Evolutionary conservation across 768 basidiomycete species (phyloP).

Genomic region (Mycena galericulata): DNA sequence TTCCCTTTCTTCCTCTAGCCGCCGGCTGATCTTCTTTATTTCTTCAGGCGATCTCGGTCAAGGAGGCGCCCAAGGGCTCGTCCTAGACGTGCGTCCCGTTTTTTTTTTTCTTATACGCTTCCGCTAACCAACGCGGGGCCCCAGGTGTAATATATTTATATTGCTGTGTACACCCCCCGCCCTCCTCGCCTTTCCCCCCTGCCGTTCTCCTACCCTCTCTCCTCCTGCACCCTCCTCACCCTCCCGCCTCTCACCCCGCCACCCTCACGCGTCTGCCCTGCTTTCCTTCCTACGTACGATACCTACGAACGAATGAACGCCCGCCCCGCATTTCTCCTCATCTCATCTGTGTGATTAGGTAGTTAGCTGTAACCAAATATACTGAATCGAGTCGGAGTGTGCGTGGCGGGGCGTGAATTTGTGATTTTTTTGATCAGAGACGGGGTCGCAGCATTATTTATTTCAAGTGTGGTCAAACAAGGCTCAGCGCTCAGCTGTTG

Average conservation of each 20-base stretch:
- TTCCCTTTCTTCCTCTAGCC: no score
- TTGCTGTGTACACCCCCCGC: no score
- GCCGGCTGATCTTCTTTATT: constrained; percentile 3
- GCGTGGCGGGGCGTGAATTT: not conserved
- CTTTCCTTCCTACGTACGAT: no score
- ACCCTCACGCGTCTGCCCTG: no score
- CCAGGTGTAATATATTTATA: no score
- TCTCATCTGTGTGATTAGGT: constrained; percentile 34
- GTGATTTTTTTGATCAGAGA: no score
- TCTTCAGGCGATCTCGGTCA: constrained; percentile 72
- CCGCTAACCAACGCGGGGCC: no score
- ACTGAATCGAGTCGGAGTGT: constrained; percentile 29
- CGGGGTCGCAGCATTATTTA: no score
- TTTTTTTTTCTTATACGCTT: not conserved
- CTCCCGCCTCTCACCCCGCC: not conserved
- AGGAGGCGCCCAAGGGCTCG: constrained; percentile 85
- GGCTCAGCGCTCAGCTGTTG: no score
- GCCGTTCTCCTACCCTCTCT: not conserved
- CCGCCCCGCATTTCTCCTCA: constrained; percentile 16
- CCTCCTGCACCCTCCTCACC: not conserved
- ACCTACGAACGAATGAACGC: no score
- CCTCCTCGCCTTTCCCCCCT: no score
- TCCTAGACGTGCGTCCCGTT: not conserved
- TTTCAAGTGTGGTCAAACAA: no score
- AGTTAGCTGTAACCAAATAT: constrained; percentile 35